phyloP scores from a whole-genome alignment of 306 rosid species.

The Prosopis cineraria region DNA sequence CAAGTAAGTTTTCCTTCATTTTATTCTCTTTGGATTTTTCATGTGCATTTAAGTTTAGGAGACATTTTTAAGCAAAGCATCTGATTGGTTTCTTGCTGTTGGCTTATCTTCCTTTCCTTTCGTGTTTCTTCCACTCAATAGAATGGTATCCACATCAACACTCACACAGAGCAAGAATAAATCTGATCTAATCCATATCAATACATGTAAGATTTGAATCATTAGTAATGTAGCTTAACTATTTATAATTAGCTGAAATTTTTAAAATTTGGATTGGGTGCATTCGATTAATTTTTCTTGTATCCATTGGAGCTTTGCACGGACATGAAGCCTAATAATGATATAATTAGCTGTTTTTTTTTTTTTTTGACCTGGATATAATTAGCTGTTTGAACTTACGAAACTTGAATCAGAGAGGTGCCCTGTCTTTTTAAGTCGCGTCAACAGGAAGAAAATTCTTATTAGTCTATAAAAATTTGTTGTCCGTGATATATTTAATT shows the following conservation, averaged over 20 bases:
- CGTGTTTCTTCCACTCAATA: too few species aligned
- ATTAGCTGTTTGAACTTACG: neutral
- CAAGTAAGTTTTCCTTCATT: conserved; percentile 51
- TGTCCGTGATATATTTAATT: conserved; percentile 5
- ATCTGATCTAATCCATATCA: neutral
- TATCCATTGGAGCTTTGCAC: too few species aligned
- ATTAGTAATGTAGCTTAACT: neutral
- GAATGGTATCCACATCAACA: neutral
- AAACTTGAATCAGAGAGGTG: neutral
- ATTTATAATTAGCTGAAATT: too few species aligned
- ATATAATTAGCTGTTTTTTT: neutral
- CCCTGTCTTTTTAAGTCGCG: neutral
- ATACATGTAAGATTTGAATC: neutral
- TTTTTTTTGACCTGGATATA: too few species aligned
- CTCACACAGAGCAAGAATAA: neutral
- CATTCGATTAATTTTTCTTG: too few species aligned
- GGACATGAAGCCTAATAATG: neutral
- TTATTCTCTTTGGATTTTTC: neutral
- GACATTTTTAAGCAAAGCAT: conserved; percentile 1
- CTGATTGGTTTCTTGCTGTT: neutral
- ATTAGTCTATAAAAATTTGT: neutral
- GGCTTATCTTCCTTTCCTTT: neutral
- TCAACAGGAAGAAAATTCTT: neutral
- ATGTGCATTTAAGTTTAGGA: neutral
- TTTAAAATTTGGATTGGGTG: neutral